Conservation (phyloP, 129 eudicot genomes). For the Escallonia herrerae region DNA sequence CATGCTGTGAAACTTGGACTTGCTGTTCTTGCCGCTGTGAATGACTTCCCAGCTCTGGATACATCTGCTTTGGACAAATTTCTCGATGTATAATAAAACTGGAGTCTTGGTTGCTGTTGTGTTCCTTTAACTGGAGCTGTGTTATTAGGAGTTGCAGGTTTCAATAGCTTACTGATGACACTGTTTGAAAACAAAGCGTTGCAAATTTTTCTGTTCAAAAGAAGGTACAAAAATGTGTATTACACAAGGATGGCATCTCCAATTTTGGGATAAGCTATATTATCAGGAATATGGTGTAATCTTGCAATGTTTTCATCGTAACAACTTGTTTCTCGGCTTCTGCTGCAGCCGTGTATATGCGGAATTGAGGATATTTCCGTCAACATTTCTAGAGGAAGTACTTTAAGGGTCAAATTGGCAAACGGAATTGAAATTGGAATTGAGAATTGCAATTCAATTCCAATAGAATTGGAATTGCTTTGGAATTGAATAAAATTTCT, state of each 20-base stretch:
- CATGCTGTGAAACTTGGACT: conserved; percentile 78
- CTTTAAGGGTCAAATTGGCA: no score
- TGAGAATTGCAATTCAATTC: no score
- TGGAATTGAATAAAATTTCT: no score
- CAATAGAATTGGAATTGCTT: background rate
- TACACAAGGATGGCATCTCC: background rate
- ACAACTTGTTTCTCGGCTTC: no score
- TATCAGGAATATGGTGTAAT: background rate
- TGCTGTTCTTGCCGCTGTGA: conserved; percentile 56
- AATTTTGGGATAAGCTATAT: background rate
- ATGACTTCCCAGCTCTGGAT: conserved; percentile 77
- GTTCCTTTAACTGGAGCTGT: no score
- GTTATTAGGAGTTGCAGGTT: no score
- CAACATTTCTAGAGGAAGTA: no score
- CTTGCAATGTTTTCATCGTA: background rate
- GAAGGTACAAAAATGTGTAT: background rate
- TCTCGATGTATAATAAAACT: conserved; percentile 28
- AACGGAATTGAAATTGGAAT: no score
- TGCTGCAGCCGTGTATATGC: no score
- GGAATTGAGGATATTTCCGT: no score
- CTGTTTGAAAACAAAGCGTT: background rate
- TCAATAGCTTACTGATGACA: background rate
- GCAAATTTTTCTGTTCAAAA: background rate
- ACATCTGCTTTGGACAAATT: conserved; percentile 61
- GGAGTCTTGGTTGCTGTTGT: background rate